Percentiles rank a stretch among this genome's conserved stretches.
Conservation (phyloP, 2,329 filamentous ascomycete genomes). For the Aspergillus novofumigatus region DNA sequence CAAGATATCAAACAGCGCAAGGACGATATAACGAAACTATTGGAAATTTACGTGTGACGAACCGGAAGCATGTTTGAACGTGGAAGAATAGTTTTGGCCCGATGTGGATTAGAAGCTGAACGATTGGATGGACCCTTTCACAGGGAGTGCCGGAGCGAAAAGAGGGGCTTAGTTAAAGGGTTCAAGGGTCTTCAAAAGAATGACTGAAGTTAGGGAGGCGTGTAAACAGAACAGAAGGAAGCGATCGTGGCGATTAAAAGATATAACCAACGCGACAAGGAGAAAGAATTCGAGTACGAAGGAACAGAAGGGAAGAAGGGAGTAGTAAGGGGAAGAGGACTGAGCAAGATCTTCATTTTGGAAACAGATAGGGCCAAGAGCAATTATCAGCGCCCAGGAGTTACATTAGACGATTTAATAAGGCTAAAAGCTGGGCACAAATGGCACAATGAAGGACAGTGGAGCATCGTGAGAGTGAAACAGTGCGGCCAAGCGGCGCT, state of each 20-base stretch:
- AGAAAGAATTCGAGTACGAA: slow-evolving; percentile 5
- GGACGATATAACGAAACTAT: not conserved
- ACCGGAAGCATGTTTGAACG: not conserved
- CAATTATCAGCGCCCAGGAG: slow-evolving; percentile 1
- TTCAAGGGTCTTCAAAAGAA: slow-evolving; percentile 9
- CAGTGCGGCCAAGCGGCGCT: not conserved
- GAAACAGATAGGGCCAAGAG: not conserved
- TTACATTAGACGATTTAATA: slow-evolving; percentile 6
- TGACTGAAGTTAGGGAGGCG: slow-evolving; percentile 5
- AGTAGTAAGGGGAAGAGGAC: slow-evolving; percentile 4
- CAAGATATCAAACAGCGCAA: not conserved
- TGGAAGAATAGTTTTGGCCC: not conserved
- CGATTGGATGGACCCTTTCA: slow-evolving; percentile 15
- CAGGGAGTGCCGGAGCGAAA: slow-evolving; percentile 10
- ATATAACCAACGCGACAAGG: not conserved
- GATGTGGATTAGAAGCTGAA: slow-evolving; percentile 2
- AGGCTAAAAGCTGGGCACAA: slow-evolving; percentile 15
- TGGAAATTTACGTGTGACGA: not conserved
- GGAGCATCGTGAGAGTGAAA: not conserved
- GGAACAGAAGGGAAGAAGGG: slow-evolving; percentile 6
- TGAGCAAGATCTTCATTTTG: not conserved
- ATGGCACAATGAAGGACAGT: slow-evolving; percentile 7
- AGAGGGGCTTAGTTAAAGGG: not conserved
- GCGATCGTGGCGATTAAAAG: slow-evolving; percentile 9
- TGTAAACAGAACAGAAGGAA: slow-evolving; percentile 5